Conservation (phyloP, 2,329 filamentous ascomycete species). For the Aspergillus thermomutatus region DNA sequence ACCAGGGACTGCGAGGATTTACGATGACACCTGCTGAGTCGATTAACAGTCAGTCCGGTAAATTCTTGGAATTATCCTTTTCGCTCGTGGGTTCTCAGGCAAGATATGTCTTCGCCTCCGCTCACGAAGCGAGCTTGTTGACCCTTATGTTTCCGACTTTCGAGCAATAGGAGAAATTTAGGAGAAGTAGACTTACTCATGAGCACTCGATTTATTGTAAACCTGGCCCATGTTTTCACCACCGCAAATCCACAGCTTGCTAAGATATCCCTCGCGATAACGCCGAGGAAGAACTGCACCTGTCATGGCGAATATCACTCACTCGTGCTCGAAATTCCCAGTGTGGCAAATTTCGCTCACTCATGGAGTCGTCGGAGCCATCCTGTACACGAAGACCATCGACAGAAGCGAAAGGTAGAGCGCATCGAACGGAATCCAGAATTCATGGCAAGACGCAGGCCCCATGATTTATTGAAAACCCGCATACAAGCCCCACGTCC, state of each 20-base stretch:
- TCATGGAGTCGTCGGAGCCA: background rate
- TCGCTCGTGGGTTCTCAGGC: no score
- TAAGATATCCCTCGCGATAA: background rate
- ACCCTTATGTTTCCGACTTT: no score
- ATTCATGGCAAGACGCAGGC: background rate
- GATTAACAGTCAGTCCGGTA: background rate
- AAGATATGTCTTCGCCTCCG: background rate
- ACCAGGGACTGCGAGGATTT: background rate
- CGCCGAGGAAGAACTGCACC: background rate
- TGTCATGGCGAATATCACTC: no score
- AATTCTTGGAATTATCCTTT: no score
- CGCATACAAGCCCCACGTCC: background rate
- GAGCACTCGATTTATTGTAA: no score
- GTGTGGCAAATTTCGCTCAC: no score
- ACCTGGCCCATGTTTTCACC: no score
- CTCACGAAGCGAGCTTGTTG: no score
- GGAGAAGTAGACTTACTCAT: no score
- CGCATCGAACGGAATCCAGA: background rate
- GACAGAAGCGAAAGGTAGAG: background rate
- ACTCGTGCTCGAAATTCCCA: no score
- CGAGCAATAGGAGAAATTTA: background rate
- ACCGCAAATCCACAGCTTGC: no score
- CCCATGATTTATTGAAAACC: background rate
- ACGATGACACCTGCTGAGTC: background rate
- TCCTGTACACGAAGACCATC: background rate